Evolutionary conservation across 768 basidiomycete genomes (phyloP).

Genomic region (Russula dissimulans): DNA sequence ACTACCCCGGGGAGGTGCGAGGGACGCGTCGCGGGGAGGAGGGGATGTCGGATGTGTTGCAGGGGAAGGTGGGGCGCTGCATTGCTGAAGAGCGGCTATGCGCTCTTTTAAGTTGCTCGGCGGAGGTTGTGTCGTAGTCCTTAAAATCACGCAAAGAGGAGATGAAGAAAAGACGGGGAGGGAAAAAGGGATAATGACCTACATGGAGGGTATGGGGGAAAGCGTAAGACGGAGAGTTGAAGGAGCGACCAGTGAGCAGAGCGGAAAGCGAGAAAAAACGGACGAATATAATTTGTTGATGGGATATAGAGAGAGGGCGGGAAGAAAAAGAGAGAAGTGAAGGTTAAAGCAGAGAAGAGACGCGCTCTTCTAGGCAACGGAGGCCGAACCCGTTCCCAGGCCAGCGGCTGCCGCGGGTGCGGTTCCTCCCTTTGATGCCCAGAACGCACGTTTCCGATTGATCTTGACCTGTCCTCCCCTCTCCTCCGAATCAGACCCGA

Average conservation of each 20-base stretch:
- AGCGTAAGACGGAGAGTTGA: slow-evolving; percentile 1
- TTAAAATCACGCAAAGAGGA: neutral
- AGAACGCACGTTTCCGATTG: slow-evolving; percentile 41
- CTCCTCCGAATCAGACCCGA: neutral
- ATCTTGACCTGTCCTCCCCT: slow-evolving; percentile 22
- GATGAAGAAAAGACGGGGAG: neutral
- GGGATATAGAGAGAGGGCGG: slow-evolving; percentile 3
- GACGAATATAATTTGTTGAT: neutral
- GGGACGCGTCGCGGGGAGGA: slow-evolving; percentile 22
- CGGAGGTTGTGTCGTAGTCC: slow-evolving; percentile 20
- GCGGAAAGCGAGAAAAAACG: neutral
- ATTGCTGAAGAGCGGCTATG: slow-evolving; percentile 73
- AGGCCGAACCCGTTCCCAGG: neutral
- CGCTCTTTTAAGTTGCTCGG: slow-evolving; percentile 65
- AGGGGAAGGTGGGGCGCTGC: slow-evolving; percentile 27
- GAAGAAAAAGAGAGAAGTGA: neutral
- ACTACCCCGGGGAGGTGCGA: slow-evolving; percentile 21
- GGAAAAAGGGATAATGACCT: neutral
- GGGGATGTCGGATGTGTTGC: slow-evolving; percentile 26
- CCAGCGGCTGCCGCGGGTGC: neutral
- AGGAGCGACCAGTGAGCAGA: slow-evolving; percentile 12
- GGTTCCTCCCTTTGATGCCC: slow-evolving; percentile 42
- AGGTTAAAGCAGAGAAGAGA: neutral
- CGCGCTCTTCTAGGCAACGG: neutral
- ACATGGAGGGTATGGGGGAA: slow-evolving; percentile 12